These are phyloP conservation scores for Colletotrichum caudatum DNA, from an alignment of 2,329 filamentous ascomycete genomes.

Conservation along the genomic window DNA sequence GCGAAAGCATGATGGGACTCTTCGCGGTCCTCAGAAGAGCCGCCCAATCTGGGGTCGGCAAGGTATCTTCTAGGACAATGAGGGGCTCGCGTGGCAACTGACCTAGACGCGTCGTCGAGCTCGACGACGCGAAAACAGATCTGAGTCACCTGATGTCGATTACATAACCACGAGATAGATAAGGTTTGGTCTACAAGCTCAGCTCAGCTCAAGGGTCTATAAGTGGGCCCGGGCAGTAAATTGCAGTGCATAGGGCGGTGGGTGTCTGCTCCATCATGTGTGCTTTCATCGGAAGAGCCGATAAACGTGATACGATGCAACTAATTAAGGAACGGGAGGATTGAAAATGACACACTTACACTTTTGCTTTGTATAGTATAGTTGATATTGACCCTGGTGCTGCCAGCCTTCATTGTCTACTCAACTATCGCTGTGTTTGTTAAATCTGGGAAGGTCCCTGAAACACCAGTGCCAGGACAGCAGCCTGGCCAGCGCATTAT, in stretches of 20 bases:
- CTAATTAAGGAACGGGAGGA: not conserved
- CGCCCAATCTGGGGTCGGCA: not conserved
- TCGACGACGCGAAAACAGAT: constrained; percentile 40
- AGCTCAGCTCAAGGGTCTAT: not conserved
- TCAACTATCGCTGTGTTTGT: not conserved
- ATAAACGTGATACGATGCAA: not conserved
- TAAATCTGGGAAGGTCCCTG: constrained; percentile 23
- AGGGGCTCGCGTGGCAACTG: constrained; percentile 13
- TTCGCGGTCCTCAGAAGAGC: not conserved
- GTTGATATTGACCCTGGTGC: not conserved
- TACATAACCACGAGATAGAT: constrained; percentile 5
- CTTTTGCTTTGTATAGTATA: not conserved
- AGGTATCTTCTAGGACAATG: not conserved
- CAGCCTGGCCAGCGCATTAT: not conserved
- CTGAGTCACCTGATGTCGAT: constrained; percentile 35
- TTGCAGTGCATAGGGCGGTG: not conserved
- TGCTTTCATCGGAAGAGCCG: not conserved
- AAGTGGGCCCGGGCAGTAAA: not conserved
- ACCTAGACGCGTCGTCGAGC: constrained; percentile 31
- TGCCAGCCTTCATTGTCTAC: not conserved
- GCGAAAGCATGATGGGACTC: constrained; percentile 13
- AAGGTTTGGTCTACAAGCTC: constrained; percentile 1
- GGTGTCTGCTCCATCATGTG: not conserved
- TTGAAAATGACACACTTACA: not conserved
- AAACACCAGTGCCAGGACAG: not conserved